Evolutionary conservation across 208 protist genomes (phyloP).

Genomic region (Trypanosoma scelopori): DNA sequence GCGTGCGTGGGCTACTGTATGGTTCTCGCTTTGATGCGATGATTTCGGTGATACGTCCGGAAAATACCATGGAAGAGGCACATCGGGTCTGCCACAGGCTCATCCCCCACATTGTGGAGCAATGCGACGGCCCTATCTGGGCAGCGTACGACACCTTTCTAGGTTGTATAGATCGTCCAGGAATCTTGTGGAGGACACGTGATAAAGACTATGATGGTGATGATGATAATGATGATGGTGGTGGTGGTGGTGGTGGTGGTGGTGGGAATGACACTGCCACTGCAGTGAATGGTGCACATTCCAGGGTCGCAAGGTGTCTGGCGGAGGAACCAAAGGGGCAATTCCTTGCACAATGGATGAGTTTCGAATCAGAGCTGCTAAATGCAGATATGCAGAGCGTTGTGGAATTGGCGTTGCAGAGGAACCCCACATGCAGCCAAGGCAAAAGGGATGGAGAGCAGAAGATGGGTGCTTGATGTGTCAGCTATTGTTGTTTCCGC

Average conservation of each 20-base stretch:
- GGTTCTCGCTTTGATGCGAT: conserved; percentile 68
- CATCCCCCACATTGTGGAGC: conserved; percentile 61
- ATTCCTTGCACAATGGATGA: conserved; percentile 20
- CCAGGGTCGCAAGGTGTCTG: background rate
- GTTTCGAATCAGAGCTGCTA: conserved; percentile 14
- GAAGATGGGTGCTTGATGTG: background rate
- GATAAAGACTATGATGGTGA: conserved; percentile 3
- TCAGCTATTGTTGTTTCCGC: no score
- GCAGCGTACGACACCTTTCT: conserved; percentile 63
- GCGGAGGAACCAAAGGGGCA: conserved; percentile 1
- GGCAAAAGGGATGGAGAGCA: background rate
- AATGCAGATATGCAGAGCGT: conserved; percentile 8
- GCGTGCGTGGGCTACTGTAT: conserved; percentile 61
- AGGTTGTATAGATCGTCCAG: conserved; percentile 28
- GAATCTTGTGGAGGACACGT: background rate
- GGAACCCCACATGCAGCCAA: background rate
- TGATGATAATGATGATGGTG: no score
- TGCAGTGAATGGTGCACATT: background rate
- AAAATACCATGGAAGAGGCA: conserved; percentile 26
- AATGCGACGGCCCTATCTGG: conserved; percentile 75
- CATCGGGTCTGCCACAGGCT: conserved; percentile 31
- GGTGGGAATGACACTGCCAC: conserved; percentile 8
- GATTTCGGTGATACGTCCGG: conserved; percentile 19
- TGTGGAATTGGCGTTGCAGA: background rate
- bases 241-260: no score